Evolutionary conservation across 2,329 filamentous ascomycete genomes (phyloP).

Genomic region (Aspergillus novofumigatus): DNA sequence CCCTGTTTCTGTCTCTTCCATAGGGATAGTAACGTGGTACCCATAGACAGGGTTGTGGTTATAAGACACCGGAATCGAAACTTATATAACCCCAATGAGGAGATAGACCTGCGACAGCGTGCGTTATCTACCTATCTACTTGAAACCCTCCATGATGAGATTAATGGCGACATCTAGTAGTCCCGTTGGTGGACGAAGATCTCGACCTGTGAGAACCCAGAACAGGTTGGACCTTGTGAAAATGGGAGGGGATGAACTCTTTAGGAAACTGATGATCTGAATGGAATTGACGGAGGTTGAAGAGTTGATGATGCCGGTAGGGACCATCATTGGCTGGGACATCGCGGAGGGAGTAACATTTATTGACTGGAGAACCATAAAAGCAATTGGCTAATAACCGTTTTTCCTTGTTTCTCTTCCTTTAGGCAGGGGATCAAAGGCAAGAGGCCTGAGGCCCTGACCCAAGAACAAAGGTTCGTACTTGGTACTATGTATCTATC

Average conservation of each 20-base stretch:
- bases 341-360: not conserved
- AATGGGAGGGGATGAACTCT: not conserved
- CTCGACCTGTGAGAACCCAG: too few species aligned
- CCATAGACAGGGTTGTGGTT: too few species aligned
- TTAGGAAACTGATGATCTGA: not conserved
- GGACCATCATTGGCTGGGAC: not conserved
- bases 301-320: not conserved
- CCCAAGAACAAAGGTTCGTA: not conserved
- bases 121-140: too few species aligned
- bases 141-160: too few species aligned
- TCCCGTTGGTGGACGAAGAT: too few species aligned
- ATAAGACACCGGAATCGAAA: too few species aligned
- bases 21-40: too few species aligned
- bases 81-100: too few species aligned
- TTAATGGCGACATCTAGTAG: too few species aligned
- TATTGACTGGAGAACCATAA: not conserved
- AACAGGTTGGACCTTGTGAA: too few species aligned
- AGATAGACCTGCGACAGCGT: too few species aligned
- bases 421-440: not conserved
- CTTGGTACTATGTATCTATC: not conserved
- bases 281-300: not conserved
- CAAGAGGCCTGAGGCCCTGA: not conserved
- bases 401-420: not conserved
- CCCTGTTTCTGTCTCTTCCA: not conserved
- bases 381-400: not conserved